Evolutionary conservation across 495 filamentous ascomycete genomes (phyloP), one percentile per base, ranked within the genome.

Genomic region (Podospora australis): DNA sequence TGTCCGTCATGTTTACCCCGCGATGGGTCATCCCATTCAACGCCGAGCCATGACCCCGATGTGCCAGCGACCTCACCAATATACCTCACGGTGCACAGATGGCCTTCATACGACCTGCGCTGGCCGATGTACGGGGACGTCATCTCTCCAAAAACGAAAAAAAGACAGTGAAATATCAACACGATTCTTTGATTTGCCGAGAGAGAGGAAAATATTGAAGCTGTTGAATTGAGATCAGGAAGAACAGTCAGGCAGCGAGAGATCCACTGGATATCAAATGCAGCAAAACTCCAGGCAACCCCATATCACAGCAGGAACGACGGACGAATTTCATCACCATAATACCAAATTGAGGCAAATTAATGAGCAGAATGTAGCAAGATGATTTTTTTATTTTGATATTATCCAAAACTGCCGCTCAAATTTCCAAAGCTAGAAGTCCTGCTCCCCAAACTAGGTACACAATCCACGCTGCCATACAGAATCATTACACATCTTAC

Each of bases 21-120:
- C 32, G 69, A 71, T 45, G 80, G 71, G 57, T 95, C 85, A 67
- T 97, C 92, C 94, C 94, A 98, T 73, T 98, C 92, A 16, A 97
- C 88, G 21, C 92, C 92, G 16, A 98, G 71, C 94, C 92, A 97
- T 57, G 77, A 73, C 24, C 88, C 88, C 17, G 77, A 70, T 16
- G 88, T 92, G 29, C 84, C 86, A 44, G 78, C 72, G 14, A 98
- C 81, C 29, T 70, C 60, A 39, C 92, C 92, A 53, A 86, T 70
- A 58, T 89, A 96, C 24, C 89, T 80, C 40, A 98, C 79, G 1
- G 92, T 97, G 64, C 89, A 94, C 29, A 82, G 61, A 25, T 79
- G 73, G 19, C 78, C 79, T 34, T 82, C 76, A 55, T 85, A 95
- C 0, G 87, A 94, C 35, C 89, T 70, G 4, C 92, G 82, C 63